phyloP scores from a whole-genome alignment of 2,329 filamentous ascomycete genomes.

The Ceratocystis eucalypticola region DNA sequence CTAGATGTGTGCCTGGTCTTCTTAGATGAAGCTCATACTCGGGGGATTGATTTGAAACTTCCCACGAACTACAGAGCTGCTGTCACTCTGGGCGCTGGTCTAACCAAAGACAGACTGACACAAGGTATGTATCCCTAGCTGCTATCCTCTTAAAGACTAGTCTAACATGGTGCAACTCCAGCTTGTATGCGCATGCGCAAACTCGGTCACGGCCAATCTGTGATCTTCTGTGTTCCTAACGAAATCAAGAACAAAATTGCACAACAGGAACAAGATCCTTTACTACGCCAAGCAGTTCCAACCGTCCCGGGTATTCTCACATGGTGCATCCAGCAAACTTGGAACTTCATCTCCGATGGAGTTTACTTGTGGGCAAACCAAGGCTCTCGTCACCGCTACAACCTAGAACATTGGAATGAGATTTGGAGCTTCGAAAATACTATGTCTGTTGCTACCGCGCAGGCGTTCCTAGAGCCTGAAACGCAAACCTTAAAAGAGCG shows the following conservation, averaged over 20 bases:
- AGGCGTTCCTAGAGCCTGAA: constrained; percentile 42
- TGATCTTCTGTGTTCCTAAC: constrained; percentile 44
- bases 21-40: constrained; percentile 56
- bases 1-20: constrained; percentile 50
- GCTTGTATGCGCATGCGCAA: constrained; percentile 61
- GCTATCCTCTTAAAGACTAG: background rate
- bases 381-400: constrained; percentile 37
- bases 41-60: constrained; percentile 54
- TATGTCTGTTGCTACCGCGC: constrained; percentile 25
- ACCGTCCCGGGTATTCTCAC: constrained; percentile 40
- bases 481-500: constrained; percentile 37
- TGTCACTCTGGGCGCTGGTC: constrained; percentile 49
- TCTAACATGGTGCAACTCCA: constrained; percentile 22
- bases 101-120: constrained; percentile 56
- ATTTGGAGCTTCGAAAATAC: background rate
- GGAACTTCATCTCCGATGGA: constrained; percentile 33
- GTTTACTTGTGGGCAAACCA: constrained; percentile 50
- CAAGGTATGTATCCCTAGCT: constrained; percentile 40
- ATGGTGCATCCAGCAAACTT: constrained; percentile 49
- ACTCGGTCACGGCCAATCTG: constrained; percentile 51
- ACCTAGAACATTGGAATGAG: constrained; percentile 28
- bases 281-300: constrained; percentile 24
- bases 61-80: constrained; percentile 46
- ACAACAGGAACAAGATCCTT: constrained; percentile 9
- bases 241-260: constrained; percentile 47